Base-by-base conservation (phyloP, 2,329 filamentous ascomycete genomes). In the Claviceps digitariae region DNA sequence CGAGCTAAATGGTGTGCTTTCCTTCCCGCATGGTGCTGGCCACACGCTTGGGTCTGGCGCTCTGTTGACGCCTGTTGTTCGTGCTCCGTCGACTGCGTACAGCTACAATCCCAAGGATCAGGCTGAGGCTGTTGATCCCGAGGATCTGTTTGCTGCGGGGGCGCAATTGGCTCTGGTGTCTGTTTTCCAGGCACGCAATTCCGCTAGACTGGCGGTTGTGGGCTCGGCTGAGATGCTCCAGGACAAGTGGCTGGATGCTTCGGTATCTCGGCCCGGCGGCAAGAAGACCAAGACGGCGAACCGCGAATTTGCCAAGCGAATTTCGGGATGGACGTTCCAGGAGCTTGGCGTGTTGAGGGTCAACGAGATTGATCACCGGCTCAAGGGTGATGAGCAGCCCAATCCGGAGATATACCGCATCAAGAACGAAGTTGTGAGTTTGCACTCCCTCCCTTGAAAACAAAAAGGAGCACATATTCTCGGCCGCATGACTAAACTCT, bases 301-400 rank as follows among this genome's bases (percentile, higher is more conserved):
- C 73, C 79, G 82, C 62, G 87, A 87, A 52, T 97, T 98, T 64
- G 86, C 87, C 21, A 84, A 86, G 70, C 82, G 86, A 63, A 69
- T 98, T 54, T 84, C 86, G n/a, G 86, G 81, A n/a, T 98, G 93
- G 93, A 82, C 90, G 0, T 98, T 98, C 76, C 84, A 95, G 72
- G 93, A 98, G 74, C 80, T 84, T 52, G 93, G 93, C 61, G 88
- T 98, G 12, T 68, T 98, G 61, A 85, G 86, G 62, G 87, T 95
- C 62, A 88, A 88, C 66, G 81, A 78, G 62, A 78, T 97, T 58
- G 80, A 90, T 71, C 93, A 98, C 71, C 83, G 83, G 64, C 71
- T 84, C 52, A 57, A 63, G 50, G 74, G 69, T n/a, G 65, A 66
- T 48, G 77, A 80, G 57, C 77, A 77, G 58, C 77, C 79, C 58